Conservation (phyloP, 805 yeast genomes). For the Ogataea methanolica region DNA sequence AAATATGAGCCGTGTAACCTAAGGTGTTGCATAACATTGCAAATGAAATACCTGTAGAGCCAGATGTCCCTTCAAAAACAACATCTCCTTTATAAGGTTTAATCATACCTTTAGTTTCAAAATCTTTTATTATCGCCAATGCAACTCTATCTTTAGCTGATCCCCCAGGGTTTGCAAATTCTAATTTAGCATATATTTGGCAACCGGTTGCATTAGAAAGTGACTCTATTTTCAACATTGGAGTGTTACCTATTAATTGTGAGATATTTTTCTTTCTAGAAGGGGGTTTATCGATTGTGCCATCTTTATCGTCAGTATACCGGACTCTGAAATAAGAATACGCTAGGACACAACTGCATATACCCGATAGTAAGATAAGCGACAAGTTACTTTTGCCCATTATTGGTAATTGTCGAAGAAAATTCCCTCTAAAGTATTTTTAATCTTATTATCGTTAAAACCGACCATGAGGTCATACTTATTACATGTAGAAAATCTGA, state of each 20-base stretch:
- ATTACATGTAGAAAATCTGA: no score
- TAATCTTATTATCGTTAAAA: no score
- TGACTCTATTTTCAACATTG: conserved; percentile 68
- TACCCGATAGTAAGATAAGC: no score
- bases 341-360: neutral
- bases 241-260: conserved; percentile 87
- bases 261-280: conserved; percentile 16
- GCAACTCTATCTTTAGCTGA: conserved; percentile 96
- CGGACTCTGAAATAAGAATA: neutral
- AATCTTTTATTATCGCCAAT: conserved; percentile 67
- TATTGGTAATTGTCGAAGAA: no score
- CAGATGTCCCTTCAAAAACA: conserved; percentile 93
- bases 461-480: no score
- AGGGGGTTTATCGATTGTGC: conserved; percentile 4
- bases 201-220: conserved; percentile 72
- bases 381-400: no score
- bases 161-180: conserved; percentile 86
- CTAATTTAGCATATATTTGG: conserved; percentile 82
- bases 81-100: conserved; percentile 61
- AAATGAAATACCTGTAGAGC: conserved; percentile 93
- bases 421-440: no score
- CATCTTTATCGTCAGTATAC: neutral
- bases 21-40: conserved; percentile 85
- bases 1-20: conserved; percentile 91
- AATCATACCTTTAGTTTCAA: conserved; percentile 56